A percentile compares a stretch with the other conserved stretches of the same genome.
These are phyloP conservation scores for Dichotomocladium elegans DNA, from an alignment of 371 early-diverging fungal genomes.

Conservation along the genomic window DNA sequence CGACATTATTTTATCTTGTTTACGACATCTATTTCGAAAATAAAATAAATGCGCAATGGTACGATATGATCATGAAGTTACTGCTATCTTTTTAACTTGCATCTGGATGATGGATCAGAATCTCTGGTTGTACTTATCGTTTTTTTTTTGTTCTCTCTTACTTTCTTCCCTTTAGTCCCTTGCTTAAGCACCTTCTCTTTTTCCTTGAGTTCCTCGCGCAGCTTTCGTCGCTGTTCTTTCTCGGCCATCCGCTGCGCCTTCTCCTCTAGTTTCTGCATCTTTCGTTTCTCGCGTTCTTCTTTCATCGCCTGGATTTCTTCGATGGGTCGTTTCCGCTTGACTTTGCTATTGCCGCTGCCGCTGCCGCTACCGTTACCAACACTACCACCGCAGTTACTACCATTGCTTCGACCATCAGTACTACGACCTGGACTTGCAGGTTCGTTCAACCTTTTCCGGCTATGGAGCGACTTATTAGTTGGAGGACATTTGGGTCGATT, in stretches of 20 bases:
- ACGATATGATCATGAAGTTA: too few relatives aligned
- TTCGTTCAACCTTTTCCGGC: slow-evolving; percentile 29
- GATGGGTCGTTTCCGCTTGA: slow-evolving; percentile 50
- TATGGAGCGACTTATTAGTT: slow-evolving; percentile 35
- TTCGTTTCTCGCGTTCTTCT: slow-evolving; percentile 55
- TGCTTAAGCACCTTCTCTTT: slow-evolving; percentile 48
- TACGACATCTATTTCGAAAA: too few relatives aligned
- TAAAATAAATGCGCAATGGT: too few relatives aligned
- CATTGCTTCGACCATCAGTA: slow-evolving; percentile 14
- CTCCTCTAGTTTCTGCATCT: slow-evolving; percentile 52
- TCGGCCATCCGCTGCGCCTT: slow-evolving; percentile 50
- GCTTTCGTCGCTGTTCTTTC: slow-evolving; percentile 50
- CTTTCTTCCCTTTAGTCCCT: slow-evolving; percentile 51
- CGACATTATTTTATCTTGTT: too few relatives aligned
- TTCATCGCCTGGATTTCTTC: slow-evolving; percentile 54
- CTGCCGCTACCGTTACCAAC: too few relatives aligned
- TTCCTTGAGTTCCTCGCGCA: slow-evolving; percentile 52
- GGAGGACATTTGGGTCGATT: slow-evolving; percentile 53
- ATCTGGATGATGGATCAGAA: too few relatives aligned
- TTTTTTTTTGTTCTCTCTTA: too few relatives aligned
- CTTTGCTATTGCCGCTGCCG: too few relatives aligned
- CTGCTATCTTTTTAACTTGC: too few relatives aligned
- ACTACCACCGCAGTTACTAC: slow-evolving; percentile 26
- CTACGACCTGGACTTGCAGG: slow-evolving; percentile 29
- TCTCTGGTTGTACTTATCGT: too few relatives aligned